Conservation (phyloP, 2,329 filamentous ascomycete species). For the Xenosphaeropsis pyriputrescens region DNA sequence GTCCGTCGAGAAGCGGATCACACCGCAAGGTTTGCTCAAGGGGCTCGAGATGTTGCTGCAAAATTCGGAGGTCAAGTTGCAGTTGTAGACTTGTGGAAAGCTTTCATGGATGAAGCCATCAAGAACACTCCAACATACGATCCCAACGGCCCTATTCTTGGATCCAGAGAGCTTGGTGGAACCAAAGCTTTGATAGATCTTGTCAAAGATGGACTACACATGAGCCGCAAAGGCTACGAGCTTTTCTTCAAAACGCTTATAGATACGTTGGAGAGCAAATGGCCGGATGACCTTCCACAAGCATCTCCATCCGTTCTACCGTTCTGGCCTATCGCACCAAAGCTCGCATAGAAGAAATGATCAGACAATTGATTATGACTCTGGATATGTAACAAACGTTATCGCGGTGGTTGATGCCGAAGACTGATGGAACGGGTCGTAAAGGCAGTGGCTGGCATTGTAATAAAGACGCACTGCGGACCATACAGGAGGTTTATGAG, state of each 20-base stretch:
- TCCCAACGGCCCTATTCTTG: constrained; percentile 30
- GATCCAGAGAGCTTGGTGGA: not conserved
- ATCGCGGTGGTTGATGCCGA: no score
- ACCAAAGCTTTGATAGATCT: constrained; percentile 11
- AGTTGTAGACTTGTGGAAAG: constrained; percentile 67
- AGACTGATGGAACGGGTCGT: no score
- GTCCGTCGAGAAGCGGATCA: constrained; percentile 31
- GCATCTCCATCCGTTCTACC: constrained; percentile 27
- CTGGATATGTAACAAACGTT: no score
- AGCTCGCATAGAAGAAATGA: not conserved
- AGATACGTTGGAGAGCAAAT: constrained; percentile 31
- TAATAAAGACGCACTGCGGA: no score
- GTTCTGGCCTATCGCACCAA: constrained; percentile 23
- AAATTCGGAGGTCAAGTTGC: constrained; percentile 26
- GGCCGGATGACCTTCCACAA: constrained; percentile 21
- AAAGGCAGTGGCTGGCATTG: no score
- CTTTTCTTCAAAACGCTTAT: constrained; percentile 33
- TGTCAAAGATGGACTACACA: constrained; percentile 42
- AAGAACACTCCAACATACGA: constrained; percentile 34
- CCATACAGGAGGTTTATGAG: no score
- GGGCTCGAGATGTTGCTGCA: constrained; percentile 31
- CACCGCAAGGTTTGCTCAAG: constrained; percentile 50
- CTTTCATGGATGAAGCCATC: constrained; percentile 55
- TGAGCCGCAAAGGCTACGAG: constrained; percentile 36
- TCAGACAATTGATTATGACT: not conserved